Base-by-base conservation (phyloP, 495 filamentous ascomycete species). In the Hapsidospora chrysogenum region DNA sequence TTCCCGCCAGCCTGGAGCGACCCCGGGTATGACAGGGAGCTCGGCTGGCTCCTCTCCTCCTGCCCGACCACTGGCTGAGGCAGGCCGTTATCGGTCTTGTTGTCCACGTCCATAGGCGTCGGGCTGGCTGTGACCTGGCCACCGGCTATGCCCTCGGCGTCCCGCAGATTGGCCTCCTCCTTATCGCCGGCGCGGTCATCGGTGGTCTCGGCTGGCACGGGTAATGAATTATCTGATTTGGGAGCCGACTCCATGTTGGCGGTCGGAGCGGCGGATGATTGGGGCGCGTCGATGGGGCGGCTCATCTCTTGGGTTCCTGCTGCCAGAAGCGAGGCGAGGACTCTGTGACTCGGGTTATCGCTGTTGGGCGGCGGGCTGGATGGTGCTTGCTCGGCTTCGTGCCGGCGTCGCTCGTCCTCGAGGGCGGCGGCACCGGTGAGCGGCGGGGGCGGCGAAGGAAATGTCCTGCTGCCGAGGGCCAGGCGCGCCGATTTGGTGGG, bases 391-490 rank as follows among this genome's bases (percentile, higher is more conserved):
- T 60, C 56, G 28, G 74, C 66, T 40, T 72, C 66, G 28, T 57
- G 55, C 33, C 50, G 54, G 21, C 57, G 56, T 35, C 52, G 63
- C 40, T 74, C 57, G 31, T 75, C 72, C 32, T 65, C 67, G 36
- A 72, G 41, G 18, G 63, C 68, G 30, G 61, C 64, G n/a, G 65
- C 67, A 23, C 61, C 70, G 9, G 69, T 74, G 22, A 72, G 52
- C 19, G 53, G 48, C 7, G 57, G 41, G 15, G 60, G 60, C 36
- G 60, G 59, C 40, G 23, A 11, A 6, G 23, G 11, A 11, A 26
- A 26, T 57, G 52, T 29, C 70, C 57, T 11, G 73, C 60, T 10
- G 62, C 57, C 27, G n/a, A 53, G 41, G 38, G 50, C 53, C 36
- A 68, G 55, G 17, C 61, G 56, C 19, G 68, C 66, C 23, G 66